Conservation (phyloP, 306 rosid genomes). For the Canavalia ensiformis region DNA sequence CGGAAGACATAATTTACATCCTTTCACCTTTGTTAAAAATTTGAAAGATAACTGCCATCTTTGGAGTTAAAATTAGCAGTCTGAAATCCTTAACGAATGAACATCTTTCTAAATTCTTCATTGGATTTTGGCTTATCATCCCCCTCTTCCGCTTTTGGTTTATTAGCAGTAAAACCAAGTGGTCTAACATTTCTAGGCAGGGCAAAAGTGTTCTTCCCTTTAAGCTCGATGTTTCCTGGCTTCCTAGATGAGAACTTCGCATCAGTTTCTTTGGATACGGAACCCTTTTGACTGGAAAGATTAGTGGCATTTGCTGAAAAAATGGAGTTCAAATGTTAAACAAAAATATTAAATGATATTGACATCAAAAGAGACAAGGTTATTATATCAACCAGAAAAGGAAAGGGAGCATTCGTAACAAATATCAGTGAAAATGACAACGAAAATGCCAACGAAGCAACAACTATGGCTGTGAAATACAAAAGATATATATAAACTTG, state of each 20-base stretch:
- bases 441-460: not conserved
- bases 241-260: constrained; percentile 49
- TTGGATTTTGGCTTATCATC: constrained; percentile 85
- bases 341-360: constrained; percentile 2
- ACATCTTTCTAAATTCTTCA: constrained; percentile 90
- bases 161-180: constrained; percentile 65
- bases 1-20: constrained; percentile 11
- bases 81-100: constrained; percentile 53
- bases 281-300: constrained; percentile 52
- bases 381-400: constrained; percentile 26
- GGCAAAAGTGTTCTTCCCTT: constrained; percentile 90
- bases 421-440: not conserved
- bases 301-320: constrained; percentile 50
- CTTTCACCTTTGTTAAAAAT: constrained; percentile 10
- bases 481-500: not conserved
- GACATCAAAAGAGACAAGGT: constrained; percentile 24
- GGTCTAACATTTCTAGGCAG: constrained; percentile 76
- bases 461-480: not conserved
- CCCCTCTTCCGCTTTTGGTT: constrained; percentile 59
- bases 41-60: not conserved
- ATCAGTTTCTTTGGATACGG: constrained; percentile 57
- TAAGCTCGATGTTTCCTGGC: constrained; percentile 59
- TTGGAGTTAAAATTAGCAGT: constrained; percentile 1
- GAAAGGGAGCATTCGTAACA: constrained; percentile 19
- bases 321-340: constrained; percentile 28